Evolutionary conservation across 176 grass and related monocot species (phyloP), one percentile per base, ranked within the genome.

Genomic region (Zoysia pacifica): DNA sequence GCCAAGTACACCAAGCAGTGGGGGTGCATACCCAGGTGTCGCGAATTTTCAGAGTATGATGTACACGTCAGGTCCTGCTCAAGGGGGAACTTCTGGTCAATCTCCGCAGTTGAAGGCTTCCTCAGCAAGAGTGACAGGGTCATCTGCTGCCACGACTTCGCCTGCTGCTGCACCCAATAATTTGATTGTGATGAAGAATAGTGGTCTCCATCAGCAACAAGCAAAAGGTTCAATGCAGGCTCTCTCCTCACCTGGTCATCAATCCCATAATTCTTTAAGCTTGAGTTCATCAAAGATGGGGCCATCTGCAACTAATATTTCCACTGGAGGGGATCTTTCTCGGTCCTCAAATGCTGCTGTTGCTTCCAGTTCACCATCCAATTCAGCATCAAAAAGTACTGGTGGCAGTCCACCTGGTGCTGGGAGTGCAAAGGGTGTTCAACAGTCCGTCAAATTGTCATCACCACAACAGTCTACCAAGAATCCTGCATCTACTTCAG

Each of bases 361-460:
- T 79, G 81, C 88, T 81, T 86, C 82, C 35, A 83, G 82, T 61
- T 89, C 94, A 3, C 91, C 94, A 38, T 92, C 91, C 44, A 93
- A 89, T 82, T 94, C 94, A 15, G 87, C 86, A 36, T 97, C 91
- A 6, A 97, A 94, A 88, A 92, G 89, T 82, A 82, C 78, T 10
- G 79, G 93, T 44, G 90, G 90, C 54, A 93, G 90, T 46, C 93
- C 93, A 64, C 84, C 83, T 68, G 82, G 88, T 55, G 65, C 89
- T 73, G 83, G 90, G 35, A 92, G 67, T 60, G 90, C 73, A 48
- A 93, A 93, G 73, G 82, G 90, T 53, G 68, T 80, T 61, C 81
- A 85, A 42, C 74, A 69, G 6, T 11, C 88, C 59, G 61, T 61
- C 38, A 60, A 67, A 36, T 69, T 89, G 73, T 61, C 86, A 10